A percentile compares a stretch with the other conserved stretches of the same genome.
Evolutionary conservation across 1,139 yeast species (phyloP).

Genomic region (Suhomyces bribrorum): DNA sequence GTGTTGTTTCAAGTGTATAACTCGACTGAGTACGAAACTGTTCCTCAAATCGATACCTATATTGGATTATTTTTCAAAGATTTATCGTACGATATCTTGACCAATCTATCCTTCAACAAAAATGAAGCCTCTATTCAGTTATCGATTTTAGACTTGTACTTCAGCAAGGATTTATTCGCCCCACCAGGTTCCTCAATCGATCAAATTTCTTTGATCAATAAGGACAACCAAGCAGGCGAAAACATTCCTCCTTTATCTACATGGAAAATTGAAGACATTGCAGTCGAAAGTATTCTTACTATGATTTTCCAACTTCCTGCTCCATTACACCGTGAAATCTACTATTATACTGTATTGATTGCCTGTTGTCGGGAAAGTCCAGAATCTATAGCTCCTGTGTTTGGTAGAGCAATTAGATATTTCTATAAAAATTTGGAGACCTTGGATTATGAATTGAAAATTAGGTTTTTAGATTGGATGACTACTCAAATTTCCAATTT

Average conservation of each 20-base stretch:
- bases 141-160: constrained; percentile 71
- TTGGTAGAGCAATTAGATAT: constrained; percentile 90
- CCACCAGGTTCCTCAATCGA: constrained; percentile 85
- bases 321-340: constrained; percentile 67
- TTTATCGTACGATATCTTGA: constrained; percentile 69
- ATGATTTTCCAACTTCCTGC: constrained; percentile 76
- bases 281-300: constrained; percentile 78
- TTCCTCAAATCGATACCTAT: constrained; percentile 65
- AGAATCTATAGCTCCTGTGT: constrained; percentile 89
- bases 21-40: constrained; percentile 60
- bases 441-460: constrained; percentile 74
- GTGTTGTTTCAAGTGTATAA: constrained; percentile 66
- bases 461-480: constrained; percentile 87
- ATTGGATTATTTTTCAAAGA: constrained; percentile 68
- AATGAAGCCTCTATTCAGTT: constrained; percentile 85
- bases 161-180: constrained; percentile 70
- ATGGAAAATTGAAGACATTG: constrained; percentile 90
- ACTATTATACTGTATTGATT: constrained; percentile 83
- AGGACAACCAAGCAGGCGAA: constrained; percentile 43
- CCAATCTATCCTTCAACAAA: constrained; percentile 84
- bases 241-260: constrained; percentile 57
- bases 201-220: constrained; percentile 47
- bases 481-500: constrained; percentile 91
- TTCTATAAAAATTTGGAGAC: constrained; percentile 68
- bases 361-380: constrained; percentile 89